phyloP scores from a whole-genome alignment of 2,329 filamentous ascomycete species.

The Aspergillus carbonarius region DNA sequence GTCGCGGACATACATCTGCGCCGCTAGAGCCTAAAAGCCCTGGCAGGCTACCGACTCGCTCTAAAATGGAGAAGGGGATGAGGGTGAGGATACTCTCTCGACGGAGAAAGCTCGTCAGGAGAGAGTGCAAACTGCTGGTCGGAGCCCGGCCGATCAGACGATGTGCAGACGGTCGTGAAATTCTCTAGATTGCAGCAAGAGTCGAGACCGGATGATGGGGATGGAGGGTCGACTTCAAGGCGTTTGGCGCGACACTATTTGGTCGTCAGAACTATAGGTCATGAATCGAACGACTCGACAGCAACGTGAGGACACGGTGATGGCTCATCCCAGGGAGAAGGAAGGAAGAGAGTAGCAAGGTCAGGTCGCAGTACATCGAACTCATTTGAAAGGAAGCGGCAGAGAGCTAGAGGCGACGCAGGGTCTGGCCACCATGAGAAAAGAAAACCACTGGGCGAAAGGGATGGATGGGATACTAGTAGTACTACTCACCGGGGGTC shows the following conservation, averaged over 20 bases:
- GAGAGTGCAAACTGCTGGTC: neutral
- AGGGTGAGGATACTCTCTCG: constrained; percentile 1
- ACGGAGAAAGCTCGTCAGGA: neutral
- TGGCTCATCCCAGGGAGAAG: constrained; percentile 6
- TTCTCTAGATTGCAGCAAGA: constrained; percentile 1
- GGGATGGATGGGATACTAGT: neutral
- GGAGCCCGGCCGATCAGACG: neutral
- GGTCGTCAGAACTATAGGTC: constrained; percentile 6
- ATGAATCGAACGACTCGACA: neutral
- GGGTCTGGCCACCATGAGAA: constrained; percentile 3
- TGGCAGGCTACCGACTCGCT: constrained; percentile 53
- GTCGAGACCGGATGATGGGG: neutral
- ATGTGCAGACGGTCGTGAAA: neutral
- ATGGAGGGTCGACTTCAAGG: constrained; percentile 5
- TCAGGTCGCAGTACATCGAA: neutral
- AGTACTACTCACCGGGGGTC: constrained; percentile 1
- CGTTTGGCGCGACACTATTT: constrained; percentile 6
- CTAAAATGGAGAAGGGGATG: neutral
- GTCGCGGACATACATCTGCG: constrained; percentile 69
- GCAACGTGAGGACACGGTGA: neutral
- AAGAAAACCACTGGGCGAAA: neutral
- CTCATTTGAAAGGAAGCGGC: constrained; percentile 1
- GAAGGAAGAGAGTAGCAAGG: constrained; percentile 5
- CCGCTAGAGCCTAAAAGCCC: constrained; percentile 72
- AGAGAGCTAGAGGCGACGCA: neutral